Base-by-base conservation (phyloP, 1,139 yeast genomes). In the Geotrichum phurueaensis region DNA sequence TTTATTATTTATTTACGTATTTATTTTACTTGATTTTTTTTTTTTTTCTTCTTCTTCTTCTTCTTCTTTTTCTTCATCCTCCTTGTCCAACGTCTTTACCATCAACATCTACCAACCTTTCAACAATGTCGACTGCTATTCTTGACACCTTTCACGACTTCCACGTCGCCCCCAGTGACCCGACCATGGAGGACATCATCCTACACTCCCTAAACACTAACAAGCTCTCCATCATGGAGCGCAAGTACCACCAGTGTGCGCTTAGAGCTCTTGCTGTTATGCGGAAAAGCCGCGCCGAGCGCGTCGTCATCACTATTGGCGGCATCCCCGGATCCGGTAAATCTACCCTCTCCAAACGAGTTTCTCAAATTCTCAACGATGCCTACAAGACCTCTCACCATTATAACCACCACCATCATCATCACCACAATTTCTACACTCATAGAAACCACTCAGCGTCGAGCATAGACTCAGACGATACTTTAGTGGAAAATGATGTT, bases 321-420 rank as follows among this genome's bases (percentile, higher is more conserved):
- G 96, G 96, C 0, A 79, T 85, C 0, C 96, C 96, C 0, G 96
- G 96, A 2, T 84, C 92, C 1, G 96, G 96, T 0, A 89, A 89
- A 69, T 81, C 91, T 1, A 87, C 96, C 0, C 71, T 85, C 52
- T 85, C 91, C 0, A 70, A 71, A 50, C 64, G 70, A 13, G 76
- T 84, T 1, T 78, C 78, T 47, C 70, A 71, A n/a, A 65, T 57
- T 23, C 53, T 57, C 23, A 57, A 57, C 49, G 25, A 49, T 6
- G 60, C 60, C 3, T 53, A 57, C 50, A 15, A 36, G 4, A 47
- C 53, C 12, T 53, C 36, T 39, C 47, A n/a, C 20, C 33, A 20
- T 10, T 6, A 22, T 3, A 3, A 25, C 36, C 52, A 49, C 5
- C 25, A 12, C 31, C 31, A 22, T 48, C 51, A 23, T 22, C 31